phyloP scores from a whole-genome alignment of 2,329 filamentous ascomycete genomes.

The Colletotrichum echinochloae region DNA sequence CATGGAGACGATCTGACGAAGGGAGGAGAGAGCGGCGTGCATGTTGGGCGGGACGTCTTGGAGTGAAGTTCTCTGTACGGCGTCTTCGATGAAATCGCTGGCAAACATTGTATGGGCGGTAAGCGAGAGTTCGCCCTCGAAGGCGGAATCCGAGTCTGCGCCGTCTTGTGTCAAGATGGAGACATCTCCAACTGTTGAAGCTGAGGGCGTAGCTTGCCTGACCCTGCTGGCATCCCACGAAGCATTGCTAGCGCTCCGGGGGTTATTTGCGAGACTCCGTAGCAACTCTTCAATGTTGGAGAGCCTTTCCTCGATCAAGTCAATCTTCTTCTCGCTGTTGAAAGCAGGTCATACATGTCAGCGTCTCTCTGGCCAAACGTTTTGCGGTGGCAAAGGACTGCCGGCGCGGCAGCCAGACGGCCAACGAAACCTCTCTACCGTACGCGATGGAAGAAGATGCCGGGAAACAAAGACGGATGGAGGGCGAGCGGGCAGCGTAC shows the following conservation, averaged over 20 bases:
- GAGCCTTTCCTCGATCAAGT: slow-evolving; percentile 59
- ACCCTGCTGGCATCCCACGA: slow-evolving; percentile 30
- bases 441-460: neutral
- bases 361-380: neutral
- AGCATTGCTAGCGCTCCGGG: slow-evolving; percentile 34
- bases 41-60: slow-evolving; percentile 62
- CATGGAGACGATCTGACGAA: slow-evolving; percentile 65
- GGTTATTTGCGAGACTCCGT: slow-evolving; percentile 50
- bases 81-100: slow-evolving; percentile 65
- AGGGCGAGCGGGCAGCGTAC: slow-evolving; percentile 53
- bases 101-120: slow-evolving; percentile 65
- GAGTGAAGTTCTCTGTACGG: slow-evolving; percentile 62
- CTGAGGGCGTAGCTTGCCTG: slow-evolving; percentile 43
- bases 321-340: slow-evolving; percentile 66
- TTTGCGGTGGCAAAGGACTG: neutral
- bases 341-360: neutral
- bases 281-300: slow-evolving; percentile 59
- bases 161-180: slow-evolving; percentile 49
- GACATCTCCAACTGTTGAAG: slow-evolving; percentile 38
- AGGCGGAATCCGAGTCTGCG: slow-evolving; percentile 55
- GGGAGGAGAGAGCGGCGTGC: slow-evolving; percentile 62
- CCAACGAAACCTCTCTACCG: neutral
- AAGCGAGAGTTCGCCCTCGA: slow-evolving; percentile 62
- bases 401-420: neutral
- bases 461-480: neutral